Evolutionary conservation across 345 rosid genomes (phyloP), one percentile per base, ranked within the genome.

Genomic region (Mangifera indica): DNA sequence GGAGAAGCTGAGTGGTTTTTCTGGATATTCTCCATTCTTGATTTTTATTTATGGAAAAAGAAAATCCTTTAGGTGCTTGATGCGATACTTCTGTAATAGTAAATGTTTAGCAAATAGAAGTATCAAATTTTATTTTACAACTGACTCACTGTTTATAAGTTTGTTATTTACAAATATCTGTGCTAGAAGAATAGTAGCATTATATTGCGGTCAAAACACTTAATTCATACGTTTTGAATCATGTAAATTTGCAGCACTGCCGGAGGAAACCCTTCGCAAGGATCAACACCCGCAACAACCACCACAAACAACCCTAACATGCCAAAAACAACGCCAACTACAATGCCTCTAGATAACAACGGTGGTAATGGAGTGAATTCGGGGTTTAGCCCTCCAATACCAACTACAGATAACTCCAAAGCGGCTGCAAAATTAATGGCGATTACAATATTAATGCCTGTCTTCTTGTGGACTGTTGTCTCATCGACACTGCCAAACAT

Each of bases 291-390:
- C 1, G 58, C 77, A 13, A 15, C 75, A 25, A 22, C 71, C 0
- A 52, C 78, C 0, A 52, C 78, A 5, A 74, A 65, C 46, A 75
- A 63, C 56, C 70, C 77, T 1, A 69, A 69, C 73, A 32, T 7
- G 46, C 73, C 73, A 0, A n/a, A n/a, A n/a, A 65, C 78, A 25
- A 64, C 78, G 14, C 26, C 82, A 1, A 63, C 81, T 26, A 74
- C 56, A 55, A 62, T 80, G 0, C 67, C 21, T 18, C 77, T 84
- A 29, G 3, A 42, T 9, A 22, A 32, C 1, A 62, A 15, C 25
- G 80, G 85, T n/a, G 63, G 77, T 22, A 51, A 56, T 26, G 85
- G 87, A 63, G 29, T 77, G 42, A 81, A 72, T 71, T 80, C 85
- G 0, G 79, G 81, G 68, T 37, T 32, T 52, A 63, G 67, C 34